Conservation (phyloP, 495 filamentous ascomycete species). For the Trichoderma reesei region DNA sequence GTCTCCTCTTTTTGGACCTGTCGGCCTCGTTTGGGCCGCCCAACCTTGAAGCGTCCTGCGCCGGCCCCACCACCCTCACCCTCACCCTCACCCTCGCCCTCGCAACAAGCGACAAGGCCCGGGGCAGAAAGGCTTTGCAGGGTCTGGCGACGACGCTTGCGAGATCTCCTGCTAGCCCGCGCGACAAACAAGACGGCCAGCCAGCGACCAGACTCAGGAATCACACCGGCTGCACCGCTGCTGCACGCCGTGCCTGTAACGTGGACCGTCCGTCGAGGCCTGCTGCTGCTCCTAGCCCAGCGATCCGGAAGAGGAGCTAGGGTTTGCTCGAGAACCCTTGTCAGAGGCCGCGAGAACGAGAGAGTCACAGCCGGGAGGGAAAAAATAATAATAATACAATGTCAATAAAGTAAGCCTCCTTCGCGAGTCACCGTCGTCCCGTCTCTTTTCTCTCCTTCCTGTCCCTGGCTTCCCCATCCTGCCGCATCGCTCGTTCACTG, state of each 20-base stretch:
- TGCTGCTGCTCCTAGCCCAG: constrained; percentile 5
- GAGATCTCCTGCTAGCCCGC: constrained; percentile 3
- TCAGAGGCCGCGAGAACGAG: no score
- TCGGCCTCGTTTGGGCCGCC: not conserved
- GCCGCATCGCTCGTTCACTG: constrained; percentile 12
- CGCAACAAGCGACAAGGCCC: constrained; percentile 2
- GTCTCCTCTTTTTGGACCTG: constrained; percentile 3
- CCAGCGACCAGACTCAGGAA: not conserved
- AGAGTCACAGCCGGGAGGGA: no score
- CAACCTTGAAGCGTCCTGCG: constrained; percentile 6
- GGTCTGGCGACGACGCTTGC: not conserved
- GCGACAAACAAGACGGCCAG: not conserved
- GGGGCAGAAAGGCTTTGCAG: not conserved
- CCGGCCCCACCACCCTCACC: constrained; percentile 5
- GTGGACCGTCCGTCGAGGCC: constrained; percentile 6
- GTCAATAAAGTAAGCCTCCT: constrained; percentile 57
- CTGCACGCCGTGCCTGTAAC: constrained; percentile 10
- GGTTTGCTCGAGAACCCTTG: constrained; percentile 4
- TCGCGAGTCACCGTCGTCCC: constrained; percentile 16
- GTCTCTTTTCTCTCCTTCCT: constrained; percentile 16
- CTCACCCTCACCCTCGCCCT: no score
- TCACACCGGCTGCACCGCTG: constrained; percentile 8
- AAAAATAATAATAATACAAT: constrained; percentile 37
- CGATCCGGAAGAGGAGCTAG: constrained; percentile 9
- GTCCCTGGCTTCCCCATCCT: constrained; percentile 14